Evolutionary conservation across 352 stramenopile species (phyloP).

Genomic region (Globisporangium nunn): DNA sequence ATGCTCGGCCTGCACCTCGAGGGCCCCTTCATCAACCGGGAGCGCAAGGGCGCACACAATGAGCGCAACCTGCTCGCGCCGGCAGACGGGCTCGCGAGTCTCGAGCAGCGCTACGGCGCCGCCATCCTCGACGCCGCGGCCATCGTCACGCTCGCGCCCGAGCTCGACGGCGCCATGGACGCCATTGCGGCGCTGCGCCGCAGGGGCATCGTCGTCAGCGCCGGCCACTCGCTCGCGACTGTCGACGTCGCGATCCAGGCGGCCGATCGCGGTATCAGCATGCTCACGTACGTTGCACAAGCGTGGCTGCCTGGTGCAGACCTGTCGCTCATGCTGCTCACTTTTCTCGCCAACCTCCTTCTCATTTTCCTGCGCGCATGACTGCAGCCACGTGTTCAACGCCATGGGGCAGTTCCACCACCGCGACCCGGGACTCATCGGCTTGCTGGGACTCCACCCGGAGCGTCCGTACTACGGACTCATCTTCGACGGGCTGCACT

Average conservation of each 20-base stretch:
- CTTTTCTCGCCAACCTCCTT: neutral
- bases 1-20: slow-evolving; percentile 87
- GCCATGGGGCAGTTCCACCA: slow-evolving; percentile 90
- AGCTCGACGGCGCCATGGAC: slow-evolving; percentile 60
- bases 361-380: neutral
- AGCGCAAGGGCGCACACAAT: slow-evolving; percentile 80
- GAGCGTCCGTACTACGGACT: slow-evolving; percentile 67
- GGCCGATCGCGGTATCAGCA: slow-evolving; percentile 53
- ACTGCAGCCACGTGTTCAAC: slow-evolving; percentile 82
- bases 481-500: slow-evolving; percentile 87
- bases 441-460: slow-evolving; percentile 56
- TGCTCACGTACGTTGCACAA: slow-evolving; percentile 58
- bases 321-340: neutral
- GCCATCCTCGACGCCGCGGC: slow-evolving; percentile 38
- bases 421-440: slow-evolving; percentile 84
- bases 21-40: slow-evolving; percentile 83
- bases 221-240: slow-evolving; percentile 70
- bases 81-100: slow-evolving; percentile 26
- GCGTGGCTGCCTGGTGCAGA: neutral
- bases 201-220: slow-evolving; percentile 47
- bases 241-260: slow-evolving; percentile 63
- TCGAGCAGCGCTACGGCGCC: slow-evolving; percentile 47
- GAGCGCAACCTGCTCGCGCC: slow-evolving; percentile 40
- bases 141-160: slow-evolving; percentile 85
- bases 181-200: slow-evolving; percentile 9